Evolutionary conservation across 2,329 filamentous ascomycete species (phyloP), one percentile per base, ranked within the genome.

Genomic region (Neonectria ditissima): DNA sequence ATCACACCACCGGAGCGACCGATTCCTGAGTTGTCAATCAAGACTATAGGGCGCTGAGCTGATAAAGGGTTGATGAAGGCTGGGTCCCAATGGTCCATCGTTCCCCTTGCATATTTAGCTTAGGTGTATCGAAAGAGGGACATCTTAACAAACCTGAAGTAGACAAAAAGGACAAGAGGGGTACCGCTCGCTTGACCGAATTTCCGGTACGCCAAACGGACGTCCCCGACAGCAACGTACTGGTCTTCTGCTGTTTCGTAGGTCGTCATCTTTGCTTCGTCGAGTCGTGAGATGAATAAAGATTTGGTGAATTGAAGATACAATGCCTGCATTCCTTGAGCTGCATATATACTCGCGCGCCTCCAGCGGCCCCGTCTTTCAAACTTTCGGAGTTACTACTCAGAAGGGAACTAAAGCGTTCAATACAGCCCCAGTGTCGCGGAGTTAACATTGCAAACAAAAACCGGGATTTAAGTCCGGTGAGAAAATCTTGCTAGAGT

Each of bases 21-120:
- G 11, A 83, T 78, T 24, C 84, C 84, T 0, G 80, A 74, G 63
- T 81, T 81, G 75, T 86, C 83, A 65, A 83, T 77, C 39, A 83
- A 74, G 34, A 86, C 71, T 14, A 86, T 70, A 4, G 79, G 78
- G 1, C 83, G 80, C 10, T 66, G 69, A 1, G 73, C 68, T 1
- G 81, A 79, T 20, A 86, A 74, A 22, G 75, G 73, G 56, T 84
- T 83, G 70, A 86, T 66, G 20, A 86, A 69, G 1, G 77, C 73
- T 5, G 82, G 81, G 64, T 84, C 81, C 76, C 78, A 79, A 8
- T 78, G 73, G 32, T 80, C 77, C 74, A 79, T 78, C 5, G 76
- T 79, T n/a, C 76, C 75, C 53, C 77, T 79, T 24, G 39, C 2
- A 41, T 16, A 4, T 14, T 67, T 8, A 69, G 55, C n/a, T 32